These are phyloP conservation scores for Mycena haematopus DNA, from an alignment of 768 basidiomycete genomes.

Conservation along the genomic window DNA sequence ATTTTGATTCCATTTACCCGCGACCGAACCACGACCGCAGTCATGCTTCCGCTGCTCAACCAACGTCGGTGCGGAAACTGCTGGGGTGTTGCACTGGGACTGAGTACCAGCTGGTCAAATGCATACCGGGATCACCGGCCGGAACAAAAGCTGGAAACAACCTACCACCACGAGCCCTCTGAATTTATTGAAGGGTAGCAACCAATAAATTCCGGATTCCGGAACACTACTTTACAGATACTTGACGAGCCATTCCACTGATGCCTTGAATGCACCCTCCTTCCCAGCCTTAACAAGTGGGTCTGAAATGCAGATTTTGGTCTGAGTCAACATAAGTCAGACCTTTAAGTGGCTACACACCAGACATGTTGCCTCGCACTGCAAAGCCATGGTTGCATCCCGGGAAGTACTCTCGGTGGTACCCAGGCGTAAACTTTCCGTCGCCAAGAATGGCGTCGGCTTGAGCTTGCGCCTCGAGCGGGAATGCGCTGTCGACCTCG, in stretches of 20 bases:
- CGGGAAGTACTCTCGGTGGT: constrained; percentile 36
- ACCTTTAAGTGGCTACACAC: constrained; percentile 23
- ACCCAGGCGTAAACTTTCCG: constrained; percentile 40
- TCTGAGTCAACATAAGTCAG: constrained; percentile 17
- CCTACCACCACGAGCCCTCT: too few relatives aligned
- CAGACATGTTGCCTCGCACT: constrained; percentile 35
- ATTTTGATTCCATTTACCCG: too few relatives aligned
- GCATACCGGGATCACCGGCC: too few relatives aligned
- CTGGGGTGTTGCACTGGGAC: too few relatives aligned
- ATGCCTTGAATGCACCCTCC: constrained; percentile 53
- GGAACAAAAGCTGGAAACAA: too few relatives aligned
- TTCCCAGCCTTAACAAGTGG: constrained; percentile 39
- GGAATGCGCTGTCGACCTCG: constrained; percentile 42
- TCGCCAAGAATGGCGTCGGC: constrained; percentile 45
- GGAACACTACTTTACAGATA: constrained; percentile 23
- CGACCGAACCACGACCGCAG: too few relatives aligned
- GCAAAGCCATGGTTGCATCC: constrained; percentile 39
- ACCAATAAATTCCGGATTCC: too few relatives aligned
- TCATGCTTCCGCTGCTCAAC: too few relatives aligned
- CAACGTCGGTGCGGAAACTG: too few relatives aligned
- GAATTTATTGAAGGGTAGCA: too few relatives aligned
- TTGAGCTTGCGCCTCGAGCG: constrained; percentile 37
- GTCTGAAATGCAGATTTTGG: background rate
- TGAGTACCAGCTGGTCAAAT: too few relatives aligned
- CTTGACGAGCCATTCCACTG: constrained; percentile 48